Evolutionary conservation across 2,329 filamentous ascomycete species (phyloP).

Genomic region (Fusarium sp.): DNA sequence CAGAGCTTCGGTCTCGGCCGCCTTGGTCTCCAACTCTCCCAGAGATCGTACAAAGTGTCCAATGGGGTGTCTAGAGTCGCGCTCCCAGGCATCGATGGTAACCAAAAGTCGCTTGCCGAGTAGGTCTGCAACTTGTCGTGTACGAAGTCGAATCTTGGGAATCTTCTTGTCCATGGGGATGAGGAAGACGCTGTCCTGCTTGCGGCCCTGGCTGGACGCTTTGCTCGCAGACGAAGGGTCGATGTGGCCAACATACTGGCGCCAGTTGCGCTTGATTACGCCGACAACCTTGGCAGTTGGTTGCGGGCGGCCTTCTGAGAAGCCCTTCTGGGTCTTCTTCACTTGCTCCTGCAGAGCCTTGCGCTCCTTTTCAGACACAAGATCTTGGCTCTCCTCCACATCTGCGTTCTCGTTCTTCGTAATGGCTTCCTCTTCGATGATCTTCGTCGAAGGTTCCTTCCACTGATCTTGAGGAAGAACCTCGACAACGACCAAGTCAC

Average conservation of each 20-base stretch:
- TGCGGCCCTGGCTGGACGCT: conserved; percentile 75
- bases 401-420: conserved; percentile 96
- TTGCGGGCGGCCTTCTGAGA: conserved; percentile 77
- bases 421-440: conserved; percentile 90
- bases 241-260: conserved; percentile 96
- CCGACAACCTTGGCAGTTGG: conserved; percentile 93
- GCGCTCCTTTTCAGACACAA: conserved; percentile 89
- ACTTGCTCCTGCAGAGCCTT: conserved; percentile 91
- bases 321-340: conserved; percentile 80
- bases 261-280: conserved; percentile 94
- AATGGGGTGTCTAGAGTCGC: conserved; percentile 88
- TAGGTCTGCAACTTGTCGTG: conserved; percentile 86
- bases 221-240: conserved; percentile 84
- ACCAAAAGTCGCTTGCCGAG: conserved; percentile 91
- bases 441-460: conserved; percentile 95
- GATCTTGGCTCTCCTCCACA: conserved; percentile 73
- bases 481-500: conserved; percentile 92
- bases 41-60: conserved; percentile 94
- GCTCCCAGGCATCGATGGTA: conserved; percentile 94
- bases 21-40: conserved; percentile 93
- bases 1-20: conserved; percentile 95
- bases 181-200: conserved; percentile 91
- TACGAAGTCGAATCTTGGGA: conserved; percentile 92
- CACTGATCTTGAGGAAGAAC: conserved; percentile 93
- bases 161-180: conserved; percentile 98